Evolutionary conservation across 495 filamentous ascomycete genomes (phyloP), one percentile per base, ranked within the genome.

Genomic region (Pseudoneurospora amorphoporcata): DNA sequence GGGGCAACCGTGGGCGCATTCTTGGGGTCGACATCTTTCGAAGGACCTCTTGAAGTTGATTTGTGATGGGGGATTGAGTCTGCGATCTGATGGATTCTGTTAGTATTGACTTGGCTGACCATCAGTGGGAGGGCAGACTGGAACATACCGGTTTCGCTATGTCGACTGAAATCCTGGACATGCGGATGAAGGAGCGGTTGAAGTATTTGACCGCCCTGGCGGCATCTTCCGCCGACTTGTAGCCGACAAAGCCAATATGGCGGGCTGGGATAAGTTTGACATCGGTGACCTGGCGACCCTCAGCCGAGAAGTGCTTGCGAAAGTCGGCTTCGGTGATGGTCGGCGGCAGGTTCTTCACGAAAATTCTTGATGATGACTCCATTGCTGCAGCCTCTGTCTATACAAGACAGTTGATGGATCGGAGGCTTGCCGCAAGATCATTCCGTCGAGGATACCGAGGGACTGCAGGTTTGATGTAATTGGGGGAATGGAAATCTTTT

Each of bases 181-280:
- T 96, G 73, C 94, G 92, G 74, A 99, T 92, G 81, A 94, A 99
- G 73, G 94, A 88, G 77, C 89, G 92, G 83, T 99, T 94, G 87
- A 97, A 97, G 83, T 97, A 97, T 77, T 92, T 92, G 74, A 95
- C 91, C 68, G 95, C 95, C 75, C 89, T 86, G 61, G 86, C 82
- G 68, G 95, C 95, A 76, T 91, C 91, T 73, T 94, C 88, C 58
- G 89, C 84, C 70, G 87, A 92, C 82, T 92, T 95, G 86, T 94
- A 98, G 73, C 95, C 95, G 73, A 99, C 89, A 86, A 97, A 99
- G 75, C 94, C 95, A 83, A 99, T 97, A 71, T 94, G 88, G 77
- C 95, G 88, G 76, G 92, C 87, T 23, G 94, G 89, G 79, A 98
- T 90, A 73, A 97, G 87, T 85, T 94, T 95, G 72, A 92, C 89